Conservation (phyloP, 1,139 yeast species). For the Yamadazyma dushanensis region DNA sequence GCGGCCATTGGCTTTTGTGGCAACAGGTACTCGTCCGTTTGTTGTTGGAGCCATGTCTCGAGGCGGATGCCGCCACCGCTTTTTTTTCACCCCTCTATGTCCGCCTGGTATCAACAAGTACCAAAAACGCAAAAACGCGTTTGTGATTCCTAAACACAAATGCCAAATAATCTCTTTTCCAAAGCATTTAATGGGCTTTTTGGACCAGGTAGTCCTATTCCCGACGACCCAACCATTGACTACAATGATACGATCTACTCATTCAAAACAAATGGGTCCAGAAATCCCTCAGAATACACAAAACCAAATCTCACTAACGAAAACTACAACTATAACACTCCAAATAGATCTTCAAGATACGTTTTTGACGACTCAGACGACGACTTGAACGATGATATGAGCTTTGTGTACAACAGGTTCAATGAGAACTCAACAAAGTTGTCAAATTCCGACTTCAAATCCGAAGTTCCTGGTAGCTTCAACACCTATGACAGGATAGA, state of each 20-base stretch:
- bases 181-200: constrained; percentile 14
- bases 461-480: constrained; percentile 17
- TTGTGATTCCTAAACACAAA: neutral
- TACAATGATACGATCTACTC: constrained; percentile 30
- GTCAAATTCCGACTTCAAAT: constrained; percentile 12
- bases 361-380: constrained; percentile 25
- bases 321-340: neutral
- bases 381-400: constrained; percentile 21
- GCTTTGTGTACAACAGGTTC: constrained; percentile 15
- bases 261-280: constrained; percentile 5
- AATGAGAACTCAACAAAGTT: constrained; percentile 11
- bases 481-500: neutral
- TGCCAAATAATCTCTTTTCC: constrained; percentile 8
- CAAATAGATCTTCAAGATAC: neutral
- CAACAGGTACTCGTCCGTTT: too few species aligned
- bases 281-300: neutral
- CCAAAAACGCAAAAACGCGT: constrained; percentile 1
- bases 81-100: neutral
- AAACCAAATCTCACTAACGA: neutral
- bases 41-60: neutral
- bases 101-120: neutral
- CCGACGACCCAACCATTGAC: constrained; percentile 41
- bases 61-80: neutral
- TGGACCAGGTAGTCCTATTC: constrained; percentile 23
- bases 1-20: too few species aligned